These are phyloP conservation scores for Fusarium albidum DNA, from an alignment of 2,329 filamentous ascomycete species.

Conservation along the genomic window DNA sequence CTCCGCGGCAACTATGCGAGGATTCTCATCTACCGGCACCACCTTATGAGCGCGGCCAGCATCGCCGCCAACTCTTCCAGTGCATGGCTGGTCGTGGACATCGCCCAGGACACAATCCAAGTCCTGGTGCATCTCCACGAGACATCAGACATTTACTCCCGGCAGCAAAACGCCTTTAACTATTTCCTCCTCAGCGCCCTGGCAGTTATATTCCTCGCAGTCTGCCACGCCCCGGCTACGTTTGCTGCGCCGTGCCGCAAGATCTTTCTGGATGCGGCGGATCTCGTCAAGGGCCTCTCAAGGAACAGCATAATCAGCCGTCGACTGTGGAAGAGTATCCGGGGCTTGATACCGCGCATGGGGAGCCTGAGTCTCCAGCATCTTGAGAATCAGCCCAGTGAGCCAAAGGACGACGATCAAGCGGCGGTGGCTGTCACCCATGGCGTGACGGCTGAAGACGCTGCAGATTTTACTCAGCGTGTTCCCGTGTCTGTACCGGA, in stretches of 20 bases:
- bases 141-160: conserved; percentile 40
- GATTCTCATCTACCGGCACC: conserved; percentile 54
- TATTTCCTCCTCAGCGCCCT: conserved; percentile 42
- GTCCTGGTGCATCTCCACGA: conserved; percentile 40
- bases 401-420: not conserved
- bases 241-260: conserved; percentile 49
- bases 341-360: conserved; percentile 44
- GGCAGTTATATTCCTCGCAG: conserved; percentile 46
- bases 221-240: conserved; percentile 52
- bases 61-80: conserved; percentile 47
- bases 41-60: conserved; percentile 48
- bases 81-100: conserved; percentile 49
- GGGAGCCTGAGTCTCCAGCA: conserved; percentile 37
- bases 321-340: conserved; percentile 48
- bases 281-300: conserved; percentile 45
- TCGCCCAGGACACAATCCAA: conserved; percentile 41
- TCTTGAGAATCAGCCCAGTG: conserved; percentile 5
- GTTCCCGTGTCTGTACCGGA: conserved; percentile 1
- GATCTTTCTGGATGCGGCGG: conserved; percentile 44
- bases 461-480: not conserved
- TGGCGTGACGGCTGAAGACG: not conserved
- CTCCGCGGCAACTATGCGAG: conserved; percentile 55
- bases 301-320: conserved; percentile 43
- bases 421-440: not conserved
- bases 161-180: conserved; percentile 42